These are phyloP conservation scores for Diaporthe sp. DNA, from an alignment of 2,329 filamentous ascomycete species.

Conservation along the genomic window DNA sequence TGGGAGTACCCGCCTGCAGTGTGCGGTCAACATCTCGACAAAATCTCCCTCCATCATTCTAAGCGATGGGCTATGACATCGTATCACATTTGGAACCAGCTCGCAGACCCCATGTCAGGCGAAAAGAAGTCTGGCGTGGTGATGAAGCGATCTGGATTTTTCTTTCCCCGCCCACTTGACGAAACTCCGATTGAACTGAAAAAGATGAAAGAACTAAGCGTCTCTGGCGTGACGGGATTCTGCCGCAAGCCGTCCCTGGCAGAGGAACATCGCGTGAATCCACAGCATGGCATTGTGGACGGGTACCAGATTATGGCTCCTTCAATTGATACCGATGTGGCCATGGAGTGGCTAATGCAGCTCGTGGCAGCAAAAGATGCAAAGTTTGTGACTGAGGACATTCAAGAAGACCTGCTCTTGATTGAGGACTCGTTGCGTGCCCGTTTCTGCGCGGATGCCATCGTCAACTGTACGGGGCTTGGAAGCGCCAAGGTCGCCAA, in stretches of 20 bases:
- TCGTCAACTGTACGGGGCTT: conserved; percentile 1
- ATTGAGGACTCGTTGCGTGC: neutral
- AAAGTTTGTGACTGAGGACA: neutral
- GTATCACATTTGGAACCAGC: neutral
- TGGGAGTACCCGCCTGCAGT: conserved; percentile 6
- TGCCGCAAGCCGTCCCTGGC: neutral
- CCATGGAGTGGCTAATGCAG: conserved; percentile 8
- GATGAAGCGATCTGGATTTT: neutral
- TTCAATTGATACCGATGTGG: neutral
- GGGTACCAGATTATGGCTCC: neutral
- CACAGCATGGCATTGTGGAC: neutral
- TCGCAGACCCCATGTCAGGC: neutral
- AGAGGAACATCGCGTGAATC: conserved; percentile 5
- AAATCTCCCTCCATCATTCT: neutral
- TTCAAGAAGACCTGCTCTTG: neutral
- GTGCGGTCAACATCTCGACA: neutral
- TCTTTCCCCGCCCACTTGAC: conserved; percentile 1
- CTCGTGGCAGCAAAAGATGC: neutral
- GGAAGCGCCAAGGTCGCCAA: neutral
- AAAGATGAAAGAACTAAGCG: neutral
- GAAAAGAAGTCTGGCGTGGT: neutral
- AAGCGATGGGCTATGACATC: conserved; percentile 11
- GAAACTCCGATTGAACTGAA: neutral
- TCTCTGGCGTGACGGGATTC: neutral
- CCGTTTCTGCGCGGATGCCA: neutral